phyloP scores from a whole-genome alignment of 768 basidiomycete genomes.

The Mycena venus region DNA sequence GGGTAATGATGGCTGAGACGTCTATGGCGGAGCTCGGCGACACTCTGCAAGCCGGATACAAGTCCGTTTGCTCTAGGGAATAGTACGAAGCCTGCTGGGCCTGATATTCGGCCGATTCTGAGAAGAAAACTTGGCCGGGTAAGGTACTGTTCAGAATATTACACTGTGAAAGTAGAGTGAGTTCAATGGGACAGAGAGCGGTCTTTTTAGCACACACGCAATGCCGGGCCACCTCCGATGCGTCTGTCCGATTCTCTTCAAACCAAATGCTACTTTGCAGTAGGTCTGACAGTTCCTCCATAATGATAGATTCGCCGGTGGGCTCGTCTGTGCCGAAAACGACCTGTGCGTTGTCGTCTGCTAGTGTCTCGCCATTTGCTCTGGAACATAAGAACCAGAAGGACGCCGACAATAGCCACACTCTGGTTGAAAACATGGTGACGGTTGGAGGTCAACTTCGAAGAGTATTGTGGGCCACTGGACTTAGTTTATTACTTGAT shows the following conservation, averaged over 20 bases:
- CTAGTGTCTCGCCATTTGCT: background rate
- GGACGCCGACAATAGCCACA: background rate
- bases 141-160: slow-evolving; percentile 8
- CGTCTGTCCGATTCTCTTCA: slow-evolving; percentile 4
- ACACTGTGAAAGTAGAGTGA: background rate
- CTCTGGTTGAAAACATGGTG: background rate
- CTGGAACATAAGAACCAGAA: background rate
- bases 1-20: slow-evolving; percentile 21
- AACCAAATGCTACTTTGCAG: slow-evolving; percentile 19
- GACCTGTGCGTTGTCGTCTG: background rate
- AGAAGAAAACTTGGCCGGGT: slow-evolving; percentile 27
- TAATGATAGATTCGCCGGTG: background rate
- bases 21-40: slow-evolving; percentile 21
- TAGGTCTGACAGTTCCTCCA: slow-evolving; percentile 11
- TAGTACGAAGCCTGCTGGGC: slow-evolving; percentile 30
- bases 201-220: background rate
- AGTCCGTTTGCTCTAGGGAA: slow-evolving; percentile 7
- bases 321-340: background rate
- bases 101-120: slow-evolving; percentile 20
- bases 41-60: slow-evolving; percentile 24
- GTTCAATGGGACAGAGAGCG: too few relatives aligned
- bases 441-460: background rate
- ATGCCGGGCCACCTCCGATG: background rate
- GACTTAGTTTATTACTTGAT: too few relatives aligned
- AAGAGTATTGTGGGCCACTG: background rate